Conservation (phyloP, 1,284 basidiomycete genomes). For the Cerioporus squamosus region DNA sequence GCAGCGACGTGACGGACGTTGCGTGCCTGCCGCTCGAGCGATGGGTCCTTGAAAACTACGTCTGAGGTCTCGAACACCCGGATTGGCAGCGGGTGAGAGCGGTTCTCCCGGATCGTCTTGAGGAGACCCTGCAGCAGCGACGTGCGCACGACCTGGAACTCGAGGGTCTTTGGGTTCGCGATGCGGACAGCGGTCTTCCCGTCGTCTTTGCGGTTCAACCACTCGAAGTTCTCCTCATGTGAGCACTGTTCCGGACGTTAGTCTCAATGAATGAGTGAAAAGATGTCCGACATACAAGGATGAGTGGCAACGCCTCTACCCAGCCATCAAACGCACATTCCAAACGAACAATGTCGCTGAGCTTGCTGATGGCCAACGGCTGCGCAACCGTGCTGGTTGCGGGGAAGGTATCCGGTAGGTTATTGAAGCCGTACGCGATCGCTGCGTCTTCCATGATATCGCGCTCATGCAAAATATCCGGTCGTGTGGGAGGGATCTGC, state of each 20-base stretch:
- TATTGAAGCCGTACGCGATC: conserved; percentile 98
- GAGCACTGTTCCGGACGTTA: conserved; percentile 69
- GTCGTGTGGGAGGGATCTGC: conserved; percentile 87
- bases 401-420: conserved; percentile 91
- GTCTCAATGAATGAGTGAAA: neutral
- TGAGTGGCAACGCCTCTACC: conserved; percentile 94
- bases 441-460: conserved; percentile 99
- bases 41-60: conserved; percentile 86
- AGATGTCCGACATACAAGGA: conserved; percentile 67
- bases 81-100: conserved; percentile 90
- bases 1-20: conserved; percentile 90
- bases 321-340: conserved; percentile 97
- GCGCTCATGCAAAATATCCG: conserved; percentile 98
- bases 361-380: conserved; percentile 88
- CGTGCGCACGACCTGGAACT: conserved; percentile 98
- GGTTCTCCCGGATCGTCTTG: conserved; percentile 97
- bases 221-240: conserved; percentile 97
- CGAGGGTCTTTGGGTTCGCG: conserved; percentile 96
- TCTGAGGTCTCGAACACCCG: conserved; percentile 95
- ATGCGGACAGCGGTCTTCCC: conserved; percentile 85
- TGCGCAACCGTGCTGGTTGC: conserved; percentile 95
- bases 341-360: conserved; percentile 86
- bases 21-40: conserved; percentile 81
- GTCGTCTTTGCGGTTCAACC: conserved; percentile 87
- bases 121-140: conserved; percentile 94